Conservation (phyloP, 192 early-diverging fungal species). For the Coemansia asiatica region DNA sequence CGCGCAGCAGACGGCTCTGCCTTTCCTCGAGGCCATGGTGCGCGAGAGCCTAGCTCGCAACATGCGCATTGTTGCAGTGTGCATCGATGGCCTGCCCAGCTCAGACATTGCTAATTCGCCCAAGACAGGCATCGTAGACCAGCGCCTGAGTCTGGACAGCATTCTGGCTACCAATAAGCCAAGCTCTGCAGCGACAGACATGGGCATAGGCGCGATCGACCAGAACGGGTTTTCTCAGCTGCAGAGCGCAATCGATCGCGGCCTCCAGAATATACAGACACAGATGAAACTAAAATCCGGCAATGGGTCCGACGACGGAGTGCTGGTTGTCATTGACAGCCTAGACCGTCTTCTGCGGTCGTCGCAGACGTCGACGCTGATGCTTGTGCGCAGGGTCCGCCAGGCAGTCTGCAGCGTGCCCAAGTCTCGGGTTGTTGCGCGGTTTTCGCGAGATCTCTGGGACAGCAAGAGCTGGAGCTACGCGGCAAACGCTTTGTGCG, state of each 20-base stretch:
- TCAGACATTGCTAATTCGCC: slow-evolving; percentile 21
- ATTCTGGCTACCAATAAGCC: not conserved
- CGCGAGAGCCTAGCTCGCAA: slow-evolving; percentile 31
- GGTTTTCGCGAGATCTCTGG: slow-evolving; percentile 33
- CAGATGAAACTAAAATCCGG: not conserved
- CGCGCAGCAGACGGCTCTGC: slow-evolving; percentile 42
- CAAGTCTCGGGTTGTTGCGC: slow-evolving; percentile 27
- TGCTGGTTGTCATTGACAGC: slow-evolving; percentile 28
- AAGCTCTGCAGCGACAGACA: not conserved
- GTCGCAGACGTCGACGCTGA: slow-evolving; percentile 26
- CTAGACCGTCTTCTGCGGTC: slow-evolving; percentile 30
- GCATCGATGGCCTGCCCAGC: slow-evolving; percentile 25
- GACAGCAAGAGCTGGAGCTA: not conserved
- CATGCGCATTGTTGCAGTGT: slow-evolving; percentile 24
- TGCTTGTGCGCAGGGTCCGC: slow-evolving; percentile 32
- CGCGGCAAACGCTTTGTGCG: slow-evolving; percentile 11
- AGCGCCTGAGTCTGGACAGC: slow-evolving; percentile 6
- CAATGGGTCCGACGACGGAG: not conserved
- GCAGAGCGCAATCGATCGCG: slow-evolving; percentile 6
- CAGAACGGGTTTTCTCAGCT: not conserved
- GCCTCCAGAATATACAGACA: no score
- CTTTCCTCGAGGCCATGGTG: slow-evolving; percentile 40
- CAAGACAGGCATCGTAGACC: slow-evolving; percentile 13
- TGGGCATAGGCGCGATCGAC: not conserved
- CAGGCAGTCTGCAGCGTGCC: not conserved